Evolutionary conservation across 2,329 filamentous ascomycete genomes (phyloP), one percentile per base, ranked within the genome.

Genomic region (Penicillium sp.): DNA sequence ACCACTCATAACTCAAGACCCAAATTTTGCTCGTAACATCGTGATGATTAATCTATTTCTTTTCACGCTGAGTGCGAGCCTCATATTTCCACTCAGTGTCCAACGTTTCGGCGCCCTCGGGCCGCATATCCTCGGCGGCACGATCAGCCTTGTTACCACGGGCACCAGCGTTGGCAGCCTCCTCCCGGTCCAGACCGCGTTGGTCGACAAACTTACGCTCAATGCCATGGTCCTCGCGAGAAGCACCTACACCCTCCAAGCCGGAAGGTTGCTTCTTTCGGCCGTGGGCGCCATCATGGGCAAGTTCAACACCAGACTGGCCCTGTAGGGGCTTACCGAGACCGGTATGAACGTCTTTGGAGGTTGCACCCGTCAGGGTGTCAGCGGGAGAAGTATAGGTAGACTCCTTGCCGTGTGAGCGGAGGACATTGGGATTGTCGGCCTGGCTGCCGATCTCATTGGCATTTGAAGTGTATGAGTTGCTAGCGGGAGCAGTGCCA

Each of bases 401-500:
- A 5, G 62, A 57, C 56, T 74, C 70, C 47, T 78, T 76, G 48
- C 76, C 75, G 56, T 75, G 68, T 13, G 54, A 52, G 12, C 72
- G 72, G 41, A 73, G 64, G 3, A 74, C 58, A 48, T 62, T 67
- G 33, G 72, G 65, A 63, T 76, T 76, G 59, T 74, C 59, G 31
- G 70, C 70, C 64, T 74, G 72, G 45, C 72, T 65, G 4, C 76
- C 74, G 9, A 67, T 58, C 34, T 65, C 64, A 52, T 54, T 52
- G 51, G 71, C 66, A 69, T 79, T 78, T 26, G 78, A 76, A 10
- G 61, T 60, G 72, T 75, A 79, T 13, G 81, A 81, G 46, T 77
- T 67, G 38, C 71, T 66, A 1, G 70, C 57, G 1, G 87, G 87
- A 0, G 87, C 87, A 3, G 82, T 81, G 53, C 87, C 87, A 0